A percentile compares a stretch with the other conserved stretches of the same genome.
phyloP scores from a whole-genome alignment of 164 flowering plant genomes.

The Magnolia officinalis region DNA sequence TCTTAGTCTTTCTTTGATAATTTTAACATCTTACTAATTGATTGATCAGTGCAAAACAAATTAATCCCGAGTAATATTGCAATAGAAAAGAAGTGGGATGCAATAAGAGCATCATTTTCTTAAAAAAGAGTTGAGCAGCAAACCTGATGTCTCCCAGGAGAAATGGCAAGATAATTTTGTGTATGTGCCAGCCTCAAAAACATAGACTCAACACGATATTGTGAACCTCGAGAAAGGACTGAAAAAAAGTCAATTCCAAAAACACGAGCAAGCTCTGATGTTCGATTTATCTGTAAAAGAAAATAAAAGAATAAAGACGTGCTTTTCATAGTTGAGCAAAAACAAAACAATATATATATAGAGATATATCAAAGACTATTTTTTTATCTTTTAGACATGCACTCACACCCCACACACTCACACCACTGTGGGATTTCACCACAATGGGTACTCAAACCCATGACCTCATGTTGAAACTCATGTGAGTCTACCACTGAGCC shows the following conservation, averaged over 20 bases:
- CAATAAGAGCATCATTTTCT: background rate
- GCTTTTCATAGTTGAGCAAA: too few species aligned
- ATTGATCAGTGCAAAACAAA: background rate
- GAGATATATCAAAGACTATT: too few species aligned
- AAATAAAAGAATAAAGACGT: background rate
- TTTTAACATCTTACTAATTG: background rate
- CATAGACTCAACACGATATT: conserved; percentile 99
- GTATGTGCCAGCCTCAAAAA: conserved; percentile 84
- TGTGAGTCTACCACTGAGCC: too few species aligned
- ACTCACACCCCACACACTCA: too few species aligned
- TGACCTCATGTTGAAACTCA: too few species aligned
- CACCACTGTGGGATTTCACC: too few species aligned
- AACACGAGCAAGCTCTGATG: conserved; percentile 99
- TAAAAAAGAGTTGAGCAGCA: background rate
- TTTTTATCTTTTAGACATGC: too few species aligned
- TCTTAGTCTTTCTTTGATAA: background rate
- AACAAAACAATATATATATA: too few species aligned
- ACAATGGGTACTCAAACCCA: too few species aligned
- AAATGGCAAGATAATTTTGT: conserved; percentile 86
- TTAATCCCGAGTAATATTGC: background rate
- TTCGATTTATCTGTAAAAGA: conserved; percentile 70
- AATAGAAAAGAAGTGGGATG: background rate
- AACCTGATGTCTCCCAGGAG: conserved; percentile 91
- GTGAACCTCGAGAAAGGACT: conserved; percentile 96
- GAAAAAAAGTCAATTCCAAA: conserved; percentile 99